Evolutionary conservation across 768 basidiomycete genomes (phyloP).

Genomic region (Calocera viscosa): DNA sequence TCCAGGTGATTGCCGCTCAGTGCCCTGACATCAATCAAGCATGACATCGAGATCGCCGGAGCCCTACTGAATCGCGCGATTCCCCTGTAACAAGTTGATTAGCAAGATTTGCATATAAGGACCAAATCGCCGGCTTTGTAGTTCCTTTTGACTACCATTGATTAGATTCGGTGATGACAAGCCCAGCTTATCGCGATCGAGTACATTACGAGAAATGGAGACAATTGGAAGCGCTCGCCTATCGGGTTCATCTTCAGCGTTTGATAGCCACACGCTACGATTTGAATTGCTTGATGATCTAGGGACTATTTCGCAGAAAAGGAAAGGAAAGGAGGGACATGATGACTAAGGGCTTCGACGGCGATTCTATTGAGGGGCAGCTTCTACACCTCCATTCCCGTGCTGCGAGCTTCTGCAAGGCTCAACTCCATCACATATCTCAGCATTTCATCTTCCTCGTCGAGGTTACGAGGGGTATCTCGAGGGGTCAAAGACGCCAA

Average conservation of each 20-base stretch:
- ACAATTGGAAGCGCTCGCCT: neutral
- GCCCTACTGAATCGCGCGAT: neutral
- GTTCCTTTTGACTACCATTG: neutral
- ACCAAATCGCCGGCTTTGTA: neutral
- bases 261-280: neutral
- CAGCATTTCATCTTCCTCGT: slow-evolving; percentile 52
- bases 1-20: neutral
- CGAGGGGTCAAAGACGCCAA: slow-evolving; percentile 4
- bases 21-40: slow-evolving; percentile 1
- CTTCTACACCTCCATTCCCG: slow-evolving; percentile 16
- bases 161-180: neutral
- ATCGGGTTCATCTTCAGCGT: neutral
- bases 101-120: neutral
- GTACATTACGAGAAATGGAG: neutral
- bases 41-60: neutral
- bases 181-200: neutral
- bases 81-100: neutral
- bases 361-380: neutral
- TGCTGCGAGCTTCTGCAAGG: slow-evolving; percentile 46
- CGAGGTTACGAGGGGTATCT: slow-evolving; percentile 13
- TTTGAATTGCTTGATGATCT: neutral
- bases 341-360: neutral
- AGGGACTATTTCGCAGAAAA: neutral
- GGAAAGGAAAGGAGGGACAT: neutral
- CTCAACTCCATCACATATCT: slow-evolving; percentile 56